Percentiles rank a stretch among this genome's conserved stretches.
These are phyloP conservation scores for Ceratocystis huliohia DNA, from an alignment of 2,329 filamentous ascomycete genomes.

Conservation along the genomic window DNA sequence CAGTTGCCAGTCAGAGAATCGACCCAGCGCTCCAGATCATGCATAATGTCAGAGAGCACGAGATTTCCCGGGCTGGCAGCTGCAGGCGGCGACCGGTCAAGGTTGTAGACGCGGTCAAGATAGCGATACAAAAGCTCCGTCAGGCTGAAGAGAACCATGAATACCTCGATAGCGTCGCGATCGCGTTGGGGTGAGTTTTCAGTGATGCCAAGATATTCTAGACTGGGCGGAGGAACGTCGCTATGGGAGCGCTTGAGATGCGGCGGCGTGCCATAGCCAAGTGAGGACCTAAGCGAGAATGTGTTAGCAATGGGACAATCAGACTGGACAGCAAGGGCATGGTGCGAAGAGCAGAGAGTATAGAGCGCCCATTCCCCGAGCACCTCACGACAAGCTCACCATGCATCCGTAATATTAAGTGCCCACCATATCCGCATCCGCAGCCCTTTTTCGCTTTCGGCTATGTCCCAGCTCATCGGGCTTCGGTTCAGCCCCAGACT, in stretches of 20 bases:
- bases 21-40: slow-evolving; percentile 34
- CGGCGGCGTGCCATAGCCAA: slow-evolving; percentile 41
- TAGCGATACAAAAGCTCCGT: slow-evolving; percentile 33
- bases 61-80: slow-evolving; percentile 22
- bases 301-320: background rate
- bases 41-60: background rate
- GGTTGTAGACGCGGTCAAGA: slow-evolving; percentile 19
- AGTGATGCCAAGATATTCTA: slow-evolving; percentile 28
- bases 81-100: slow-evolving; percentile 24
- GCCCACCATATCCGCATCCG: slow-evolving; percentile 46
- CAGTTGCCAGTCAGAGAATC: slow-evolving; percentile 31
- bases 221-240: slow-evolving; percentile 35
- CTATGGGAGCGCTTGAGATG: slow-evolving; percentile 35
- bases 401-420: slow-evolving; percentile 41
- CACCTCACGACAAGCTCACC: slow-evolving; percentile 29
- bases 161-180: slow-evolving; percentile 29
- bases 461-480: slow-evolving; percentile 41
- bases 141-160: slow-evolving; percentile 34
- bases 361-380: too few species aligned
- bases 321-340: background rate
- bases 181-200: slow-evolving; percentile 21
- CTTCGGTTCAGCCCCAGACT: slow-evolving; percentile 43
- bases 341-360: background rate
- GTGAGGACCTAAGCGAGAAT: slow-evolving; percentile 32
- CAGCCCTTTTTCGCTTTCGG: slow-evolving; percentile 37